A percentile compares a stretch with the other conserved stretches of the same genome.
These are phyloP conservation scores for Candida quercuum DNA, from an alignment of 805 yeast genomes.

Conservation along the genomic window DNA sequence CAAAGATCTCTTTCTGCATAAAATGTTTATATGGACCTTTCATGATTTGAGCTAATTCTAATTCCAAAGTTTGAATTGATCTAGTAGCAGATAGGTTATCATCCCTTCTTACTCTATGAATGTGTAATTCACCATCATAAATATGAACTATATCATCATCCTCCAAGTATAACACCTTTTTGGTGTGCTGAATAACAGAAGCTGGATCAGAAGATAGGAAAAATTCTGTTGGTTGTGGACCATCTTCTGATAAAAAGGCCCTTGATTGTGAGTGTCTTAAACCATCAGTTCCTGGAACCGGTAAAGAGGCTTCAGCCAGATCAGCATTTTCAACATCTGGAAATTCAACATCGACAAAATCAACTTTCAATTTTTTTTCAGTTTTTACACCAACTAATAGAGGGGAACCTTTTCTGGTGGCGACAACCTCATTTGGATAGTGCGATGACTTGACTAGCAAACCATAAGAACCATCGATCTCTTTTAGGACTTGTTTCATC, in stretches of 20 bases:
- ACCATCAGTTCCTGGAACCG: slow-evolving; percentile 50
- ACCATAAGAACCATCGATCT: slow-evolving; percentile 97
- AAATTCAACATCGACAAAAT: slow-evolving; percentile 97
- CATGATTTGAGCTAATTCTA: slow-evolving; percentile 97
- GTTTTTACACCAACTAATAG: slow-evolving; percentile 95
- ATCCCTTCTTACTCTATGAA: slow-evolving; percentile 89
- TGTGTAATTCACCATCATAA: slow-evolving; percentile 96
- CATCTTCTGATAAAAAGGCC: slow-evolving; percentile 93
- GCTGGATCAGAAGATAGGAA: slow-evolving; percentile 96
- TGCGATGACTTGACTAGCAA: slow-evolving; percentile 85
- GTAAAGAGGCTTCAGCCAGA: slow-evolving; percentile 32
- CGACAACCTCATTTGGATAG: slow-evolving; percentile 93
- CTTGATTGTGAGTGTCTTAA: slow-evolving; percentile 91
- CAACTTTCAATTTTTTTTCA: slow-evolving; percentile 91
- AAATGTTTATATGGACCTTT: slow-evolving; percentile 94
- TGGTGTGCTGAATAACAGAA: slow-evolving; percentile 93
- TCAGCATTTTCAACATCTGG: slow-evolving; percentile 41
- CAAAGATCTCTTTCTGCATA: slow-evolving; percentile 98
- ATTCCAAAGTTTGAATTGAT: slow-evolving; percentile 92
- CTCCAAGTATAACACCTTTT: slow-evolving; percentile 91
- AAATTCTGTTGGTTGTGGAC: slow-evolving; percentile 93
- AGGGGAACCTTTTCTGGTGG: slow-evolving; percentile 98
- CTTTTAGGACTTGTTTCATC: slow-evolving; percentile 87
- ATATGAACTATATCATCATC: slow-evolving; percentile 99
- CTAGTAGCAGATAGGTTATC: slow-evolving; percentile 90